These are phyloP conservation scores for Talaromyces marneffei DNA, from an alignment of 2,329 filamentous ascomycete genomes.

Conservation along the genomic window DNA sequence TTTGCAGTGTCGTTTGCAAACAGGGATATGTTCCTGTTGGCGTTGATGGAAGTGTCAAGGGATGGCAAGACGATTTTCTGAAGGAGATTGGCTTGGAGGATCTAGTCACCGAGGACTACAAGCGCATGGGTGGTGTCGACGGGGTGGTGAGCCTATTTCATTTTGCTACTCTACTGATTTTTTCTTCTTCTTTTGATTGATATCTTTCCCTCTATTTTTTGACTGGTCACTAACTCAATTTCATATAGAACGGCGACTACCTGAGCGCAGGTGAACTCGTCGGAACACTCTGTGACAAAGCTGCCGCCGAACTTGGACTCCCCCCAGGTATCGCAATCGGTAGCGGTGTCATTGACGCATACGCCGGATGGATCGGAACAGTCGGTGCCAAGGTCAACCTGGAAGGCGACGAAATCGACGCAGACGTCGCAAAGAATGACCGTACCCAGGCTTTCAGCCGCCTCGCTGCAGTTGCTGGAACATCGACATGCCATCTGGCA, in stretches of 20 bases:
- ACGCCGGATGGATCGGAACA: constrained; percentile 97
- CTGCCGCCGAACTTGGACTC: constrained; percentile 75
- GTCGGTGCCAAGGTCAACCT: constrained; percentile 94
- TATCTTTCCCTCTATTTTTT: constrained; percentile 12
- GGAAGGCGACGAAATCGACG: constrained; percentile 60
- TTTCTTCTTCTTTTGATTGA: constrained; percentile 23
- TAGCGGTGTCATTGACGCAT: constrained; percentile 95
- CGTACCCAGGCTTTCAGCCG: constrained; percentile 89
- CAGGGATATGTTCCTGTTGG: constrained; percentile 96
- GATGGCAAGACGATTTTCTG: constrained; percentile 96
- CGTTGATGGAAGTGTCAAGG: constrained; percentile 93
- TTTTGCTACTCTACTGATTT: constrained; percentile 17
- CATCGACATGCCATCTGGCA: constrained; percentile 93
- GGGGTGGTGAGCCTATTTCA: constrained; percentile 70
- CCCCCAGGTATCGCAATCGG: constrained; percentile 84
- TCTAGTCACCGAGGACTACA: constrained; percentile 77
- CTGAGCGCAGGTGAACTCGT: constrained; percentile 88
- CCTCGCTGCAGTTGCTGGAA: constrained; percentile 88
- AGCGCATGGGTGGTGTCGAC: constrained; percentile 88
- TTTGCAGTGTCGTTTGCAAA: constrained; percentile 94
- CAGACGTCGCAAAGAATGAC: constrained; percentile 68
- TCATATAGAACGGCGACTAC: constrained; percentile 74
- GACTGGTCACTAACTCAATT: background rate
- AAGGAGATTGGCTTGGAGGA: constrained; percentile 80
- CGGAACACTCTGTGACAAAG: constrained; percentile 75